Evolutionary conservation across 78 protist species (phyloP).

Genomic region (slime mould (Dictyostelium discoideum)): DNA sequence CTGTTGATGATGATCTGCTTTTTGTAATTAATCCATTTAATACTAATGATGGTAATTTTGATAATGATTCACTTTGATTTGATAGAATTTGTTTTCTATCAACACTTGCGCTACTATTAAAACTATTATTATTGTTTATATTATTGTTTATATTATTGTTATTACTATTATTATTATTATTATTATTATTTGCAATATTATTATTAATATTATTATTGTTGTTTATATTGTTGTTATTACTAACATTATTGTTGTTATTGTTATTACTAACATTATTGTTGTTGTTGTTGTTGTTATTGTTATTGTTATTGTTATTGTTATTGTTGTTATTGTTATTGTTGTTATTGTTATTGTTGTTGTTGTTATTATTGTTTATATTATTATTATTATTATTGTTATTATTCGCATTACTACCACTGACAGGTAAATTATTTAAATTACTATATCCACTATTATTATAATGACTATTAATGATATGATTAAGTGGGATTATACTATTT

Average conservation of each 20-base stretch:
- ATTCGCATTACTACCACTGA: neutral
- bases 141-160: neutral
- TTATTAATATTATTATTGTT: neutral
- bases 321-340: neutral
- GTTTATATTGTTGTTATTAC: neutral
- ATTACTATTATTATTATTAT: neutral
- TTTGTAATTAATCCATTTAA: conserved; percentile 7
- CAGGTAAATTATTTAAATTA: neutral
- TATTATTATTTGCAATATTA: neutral
- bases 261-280: neutral
- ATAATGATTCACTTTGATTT: neutral
- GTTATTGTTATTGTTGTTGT: neutral
- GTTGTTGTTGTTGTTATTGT: neutral
- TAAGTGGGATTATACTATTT: neutral
- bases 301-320: neutral
- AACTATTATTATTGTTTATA: neutral
- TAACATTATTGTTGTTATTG: neutral
- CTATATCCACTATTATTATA: neutral
- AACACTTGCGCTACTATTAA: neutral
- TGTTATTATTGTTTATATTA: neutral
- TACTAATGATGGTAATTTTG: conserved; percentile 27
- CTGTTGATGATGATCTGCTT: conserved; percentile 8
- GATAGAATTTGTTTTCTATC: neutral
- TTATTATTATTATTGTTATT: neutral
- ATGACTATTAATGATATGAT: neutral